Evolutionary conservation across 2,329 filamentous ascomycete genomes (phyloP), one percentile per base, ranked within the genome.

Genomic region (Alternaria tenuissima): DNA sequence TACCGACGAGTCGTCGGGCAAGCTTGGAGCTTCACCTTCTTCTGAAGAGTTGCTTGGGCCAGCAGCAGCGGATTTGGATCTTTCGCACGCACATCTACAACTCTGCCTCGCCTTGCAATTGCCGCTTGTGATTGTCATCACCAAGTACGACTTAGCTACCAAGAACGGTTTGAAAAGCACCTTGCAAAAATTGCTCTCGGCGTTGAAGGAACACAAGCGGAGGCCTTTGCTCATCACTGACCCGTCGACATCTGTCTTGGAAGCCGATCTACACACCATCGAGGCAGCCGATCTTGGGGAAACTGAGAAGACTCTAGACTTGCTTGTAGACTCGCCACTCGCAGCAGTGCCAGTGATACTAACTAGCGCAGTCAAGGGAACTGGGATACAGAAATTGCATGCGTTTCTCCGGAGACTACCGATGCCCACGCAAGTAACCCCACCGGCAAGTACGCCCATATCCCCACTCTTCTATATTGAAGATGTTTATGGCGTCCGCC

Each of bases 141-240:
- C 95, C 1, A 99, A 98, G 75, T 85, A 96, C 62, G 95, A 99
- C 69, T 78, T 96, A 43, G 93, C 93, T 16, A 94, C 90, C 14
- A 93, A 89, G 65, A 78, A 81, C 11, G 88, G 88, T 9, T 77
- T 98, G 8, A 87, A 89, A 57, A 86, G 86, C 52, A 93, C 88
- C 0, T 81, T 98, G 61, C 86, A 86, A 16, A 91, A 89, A 68
- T 82, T 97, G 2, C 81, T 98, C 32, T 90, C 92, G 0, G 85
- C 87, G 2, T 82, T 98, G 51, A 98, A 97, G 79, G 84, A 86
- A 16, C 86, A 87, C 26, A 91, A 91, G 4, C 87, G 92, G 59
- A 87, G 85, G 51, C 94, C 94, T 0, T 87, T 88, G 56, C 89
- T 97, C 59, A 78, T 97, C 30, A 66, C 71, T 14, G 74, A 61